Conservation (phyloP, 441 rosid genomes). For the Populus hybrid region DNA sequence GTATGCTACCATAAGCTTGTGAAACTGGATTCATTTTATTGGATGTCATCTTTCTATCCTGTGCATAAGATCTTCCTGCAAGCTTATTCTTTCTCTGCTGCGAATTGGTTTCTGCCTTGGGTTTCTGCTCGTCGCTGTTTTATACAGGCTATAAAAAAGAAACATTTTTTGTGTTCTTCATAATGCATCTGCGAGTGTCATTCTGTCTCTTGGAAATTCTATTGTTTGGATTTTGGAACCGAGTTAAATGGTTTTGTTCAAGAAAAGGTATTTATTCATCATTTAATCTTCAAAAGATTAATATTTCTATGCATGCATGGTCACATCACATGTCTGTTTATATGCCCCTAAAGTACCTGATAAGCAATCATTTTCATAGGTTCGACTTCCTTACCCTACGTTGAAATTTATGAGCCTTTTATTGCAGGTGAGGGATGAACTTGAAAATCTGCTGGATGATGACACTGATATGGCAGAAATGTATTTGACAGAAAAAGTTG, state of each 20-base stretch:
- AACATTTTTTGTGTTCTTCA: neutral
- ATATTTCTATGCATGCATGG: neutral
- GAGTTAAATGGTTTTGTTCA: neutral
- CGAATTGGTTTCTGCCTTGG: neutral
- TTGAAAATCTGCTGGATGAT: slow-evolving; percentile 58
- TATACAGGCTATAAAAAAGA: neutral
- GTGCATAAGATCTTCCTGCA: neutral
- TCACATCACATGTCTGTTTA: neutral
- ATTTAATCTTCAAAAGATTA: neutral
- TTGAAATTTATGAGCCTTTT: neutral
- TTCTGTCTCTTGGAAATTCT: neutral
- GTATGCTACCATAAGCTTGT: neutral
- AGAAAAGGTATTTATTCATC: neutral
- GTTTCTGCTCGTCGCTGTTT: neutral
- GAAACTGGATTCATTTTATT: neutral
- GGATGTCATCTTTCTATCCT: neutral
- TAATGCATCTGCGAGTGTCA: neutral
- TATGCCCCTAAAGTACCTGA: neutral
- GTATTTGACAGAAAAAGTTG: slow-evolving; percentile 50
- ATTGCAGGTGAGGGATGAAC: slow-evolving; percentile 59
- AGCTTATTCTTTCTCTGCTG: neutral
- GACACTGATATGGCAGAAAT: slow-evolving; percentile 64
- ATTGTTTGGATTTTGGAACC: neutral
- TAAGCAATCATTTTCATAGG: neutral
- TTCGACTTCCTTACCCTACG: neutral